Evolutionary conservation across 805 yeast genomes (phyloP).

Genomic region (Maudiozyma serrabonitensis): DNA sequence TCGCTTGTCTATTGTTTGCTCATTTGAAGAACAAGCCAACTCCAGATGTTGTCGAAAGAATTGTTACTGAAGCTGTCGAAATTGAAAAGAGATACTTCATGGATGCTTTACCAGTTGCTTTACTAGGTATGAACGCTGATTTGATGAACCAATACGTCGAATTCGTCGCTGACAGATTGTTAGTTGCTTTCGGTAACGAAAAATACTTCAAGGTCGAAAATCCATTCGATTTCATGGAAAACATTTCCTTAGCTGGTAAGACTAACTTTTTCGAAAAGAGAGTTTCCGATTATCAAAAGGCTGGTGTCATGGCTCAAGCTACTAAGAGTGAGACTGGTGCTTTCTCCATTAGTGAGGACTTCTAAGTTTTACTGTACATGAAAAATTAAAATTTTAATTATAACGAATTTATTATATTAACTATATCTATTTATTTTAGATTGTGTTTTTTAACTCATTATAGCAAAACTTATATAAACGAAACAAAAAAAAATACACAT

Average conservation of each 20-base stretch:
- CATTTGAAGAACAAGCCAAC: slow-evolving; percentile 88
- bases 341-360: slow-evolving; percentile 89
- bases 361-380: slow-evolving; percentile 36
- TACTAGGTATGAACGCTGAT: slow-evolving; percentile 88
- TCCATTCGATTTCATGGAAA: slow-evolving; percentile 99
- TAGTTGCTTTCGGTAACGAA: slow-evolving; percentile 83
- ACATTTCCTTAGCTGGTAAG: slow-evolving; percentile 95
- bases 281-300: slow-evolving; percentile 97
- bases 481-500: neutral
- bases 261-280: slow-evolving; percentile 98
- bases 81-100: slow-evolving; percentile 92
- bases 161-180: slow-evolving; percentile 92
- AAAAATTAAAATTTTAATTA: neutral
- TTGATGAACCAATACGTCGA: slow-evolving; percentile 98
- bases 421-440: neutral
- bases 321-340: slow-evolving; percentile 44
- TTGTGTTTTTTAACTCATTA: neutral
- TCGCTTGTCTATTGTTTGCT: slow-evolving; percentile 89
- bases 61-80: slow-evolving; percentile 88
- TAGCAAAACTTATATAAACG: neutral
- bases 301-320: slow-evolving; percentile 90
- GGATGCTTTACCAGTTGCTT: slow-evolving; percentile 87
- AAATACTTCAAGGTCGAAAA: slow-evolving; percentile 79
- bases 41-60: slow-evolving; percentile 65
- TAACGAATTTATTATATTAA: neutral